A percentile compares a stretch with the other conserved stretches of the same genome.
Evolutionary conservation across 352 stramenopile genomes (phyloP).

Genomic region (Globisporangium perplexum): DNA sequence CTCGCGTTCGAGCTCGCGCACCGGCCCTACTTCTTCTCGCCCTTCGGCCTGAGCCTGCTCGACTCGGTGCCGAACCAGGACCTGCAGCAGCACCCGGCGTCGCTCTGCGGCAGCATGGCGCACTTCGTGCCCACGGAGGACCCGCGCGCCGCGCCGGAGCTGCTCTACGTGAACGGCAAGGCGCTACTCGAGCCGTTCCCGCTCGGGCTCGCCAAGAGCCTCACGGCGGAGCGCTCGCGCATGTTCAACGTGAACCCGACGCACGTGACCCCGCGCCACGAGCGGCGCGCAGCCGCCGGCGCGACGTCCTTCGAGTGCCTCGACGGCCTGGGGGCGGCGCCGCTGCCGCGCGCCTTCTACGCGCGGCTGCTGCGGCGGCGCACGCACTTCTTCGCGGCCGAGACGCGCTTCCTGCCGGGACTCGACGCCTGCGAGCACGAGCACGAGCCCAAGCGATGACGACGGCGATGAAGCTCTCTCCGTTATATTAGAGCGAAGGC

Average conservation of each 20-base stretch:
- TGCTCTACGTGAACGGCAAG: conserved; percentile 34
- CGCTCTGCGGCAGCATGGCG: conserved; percentile 59
- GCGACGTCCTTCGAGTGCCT: conserved; percentile 38
- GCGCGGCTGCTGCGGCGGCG: conserved; percentile 28
- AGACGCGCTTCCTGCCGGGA: conserved; percentile 13
- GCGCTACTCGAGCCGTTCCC: conserved; percentile 47
- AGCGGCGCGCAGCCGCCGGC: conserved; percentile 1
- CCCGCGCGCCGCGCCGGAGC: conserved; percentile 22
- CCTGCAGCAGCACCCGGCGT: conserved; percentile 44
- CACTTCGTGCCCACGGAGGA: conserved; percentile 44
- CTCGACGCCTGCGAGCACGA: conserved; percentile 2
- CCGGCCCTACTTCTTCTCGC: conserved; percentile 53
- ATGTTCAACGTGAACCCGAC: conserved; percentile 8
- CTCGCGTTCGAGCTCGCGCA: conserved; percentile 58
- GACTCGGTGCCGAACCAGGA: conserved; percentile 43
- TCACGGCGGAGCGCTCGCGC: conserved; percentile 4
- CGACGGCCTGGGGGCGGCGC: conserved; percentile 27
- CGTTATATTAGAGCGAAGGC: neutral
- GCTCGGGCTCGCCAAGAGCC: conserved; percentile 19
- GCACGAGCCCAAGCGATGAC: too few relatives aligned
- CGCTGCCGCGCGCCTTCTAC: conserved; percentile 33
- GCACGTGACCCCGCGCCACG: conserved; percentile 2
- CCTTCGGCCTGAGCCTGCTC: conserved; percentile 50
- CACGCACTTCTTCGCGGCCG: conserved; percentile 38
- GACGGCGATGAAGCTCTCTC: neutral